Percentiles rank a stretch among this genome's conserved stretches.
Evolutionary conservation across 345 rosid genomes (phyloP).

Genomic region (Murraya paniculata): DNA sequence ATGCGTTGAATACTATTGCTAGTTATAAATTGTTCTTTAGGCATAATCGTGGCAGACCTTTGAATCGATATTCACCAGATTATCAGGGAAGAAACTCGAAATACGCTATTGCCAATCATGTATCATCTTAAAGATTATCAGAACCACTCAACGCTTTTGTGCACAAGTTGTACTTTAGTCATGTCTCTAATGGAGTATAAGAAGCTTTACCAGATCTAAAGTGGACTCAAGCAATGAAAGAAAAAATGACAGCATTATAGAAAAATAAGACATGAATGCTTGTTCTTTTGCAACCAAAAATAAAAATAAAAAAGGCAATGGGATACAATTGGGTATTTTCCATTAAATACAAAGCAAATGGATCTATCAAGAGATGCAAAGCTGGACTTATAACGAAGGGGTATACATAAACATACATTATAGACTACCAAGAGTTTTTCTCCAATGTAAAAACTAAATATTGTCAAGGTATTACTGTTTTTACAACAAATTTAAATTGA

Average conservation of each 20-base stretch:
- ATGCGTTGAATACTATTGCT: too few species aligned
- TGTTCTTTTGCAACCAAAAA: too few species aligned
- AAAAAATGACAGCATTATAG: background rate
- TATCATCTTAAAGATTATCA: background rate
- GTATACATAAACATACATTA: background rate
- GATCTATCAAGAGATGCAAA: background rate
- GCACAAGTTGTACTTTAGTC: background rate
- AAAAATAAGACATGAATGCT: background rate
- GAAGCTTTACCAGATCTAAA: background rate
- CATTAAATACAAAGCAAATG: background rate
- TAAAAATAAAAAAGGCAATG: background rate
- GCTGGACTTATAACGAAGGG: background rate
- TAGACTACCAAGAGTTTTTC: slow-evolving; percentile 2
- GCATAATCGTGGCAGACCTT: too few species aligned
- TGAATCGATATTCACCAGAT: background rate
- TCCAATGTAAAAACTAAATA: background rate
- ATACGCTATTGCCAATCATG: slow-evolving; percentile 6
- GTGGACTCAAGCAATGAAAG: background rate
- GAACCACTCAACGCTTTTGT: background rate
- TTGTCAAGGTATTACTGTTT: background rate
- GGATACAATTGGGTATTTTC: background rate
- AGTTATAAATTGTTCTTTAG: too few species aligned
- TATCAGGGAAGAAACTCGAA: background rate
- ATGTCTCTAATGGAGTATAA: background rate
- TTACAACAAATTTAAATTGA: slow-evolving; percentile 4